phyloP scores from a whole-genome alignment of 345 rosid species.

The Trapa bicornis region DNA sequence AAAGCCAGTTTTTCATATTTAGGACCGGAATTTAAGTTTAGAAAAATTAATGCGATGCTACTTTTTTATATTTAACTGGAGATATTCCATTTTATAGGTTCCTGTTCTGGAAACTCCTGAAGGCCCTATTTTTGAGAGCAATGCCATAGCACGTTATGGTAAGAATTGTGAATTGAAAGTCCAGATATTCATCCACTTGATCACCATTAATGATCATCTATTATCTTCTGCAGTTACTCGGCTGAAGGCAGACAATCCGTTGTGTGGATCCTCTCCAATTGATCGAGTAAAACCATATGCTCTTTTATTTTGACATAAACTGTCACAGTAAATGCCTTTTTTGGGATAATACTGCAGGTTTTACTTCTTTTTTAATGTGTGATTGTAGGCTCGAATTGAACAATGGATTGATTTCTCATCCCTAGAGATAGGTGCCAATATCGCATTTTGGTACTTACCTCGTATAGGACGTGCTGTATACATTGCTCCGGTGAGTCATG shows the following conservation, averaged over 20 bases:
- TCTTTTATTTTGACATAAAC: neutral
- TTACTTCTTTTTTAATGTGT: constrained; percentile 5
- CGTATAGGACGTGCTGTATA: constrained; percentile 42
- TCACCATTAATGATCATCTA: constrained; percentile 14
- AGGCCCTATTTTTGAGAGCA: constrained; percentile 86
- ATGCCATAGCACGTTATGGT: constrained; percentile 93
- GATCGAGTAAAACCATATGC: constrained; percentile 46
- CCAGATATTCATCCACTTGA: neutral
- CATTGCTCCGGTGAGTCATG: constrained; percentile 63
- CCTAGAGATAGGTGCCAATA: constrained; percentile 61
- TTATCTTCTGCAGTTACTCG: constrained; percentile 40
- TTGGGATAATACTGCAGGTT: neutral
- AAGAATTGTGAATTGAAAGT: constrained; percentile 7
- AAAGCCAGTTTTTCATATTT: neutral
- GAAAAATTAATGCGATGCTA: neutral
- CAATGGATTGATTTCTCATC: constrained; percentile 92
- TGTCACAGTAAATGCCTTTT: constrained; percentile 3
- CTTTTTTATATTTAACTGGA: neutral
- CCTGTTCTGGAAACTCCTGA: constrained; percentile 95
- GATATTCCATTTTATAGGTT: constrained; percentile 29
- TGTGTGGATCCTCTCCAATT: constrained; percentile 51
- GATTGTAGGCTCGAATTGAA: constrained; percentile 62
- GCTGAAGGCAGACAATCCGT: constrained; percentile 49
- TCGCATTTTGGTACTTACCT: constrained; percentile 42
- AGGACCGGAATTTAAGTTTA: neutral